A percentile compares a stretch with the other conserved stretches of the same genome.
phyloP scores from a whole-genome alignment of 2,329 filamentous ascomycete species.

The Xylaria multiplex region DNA sequence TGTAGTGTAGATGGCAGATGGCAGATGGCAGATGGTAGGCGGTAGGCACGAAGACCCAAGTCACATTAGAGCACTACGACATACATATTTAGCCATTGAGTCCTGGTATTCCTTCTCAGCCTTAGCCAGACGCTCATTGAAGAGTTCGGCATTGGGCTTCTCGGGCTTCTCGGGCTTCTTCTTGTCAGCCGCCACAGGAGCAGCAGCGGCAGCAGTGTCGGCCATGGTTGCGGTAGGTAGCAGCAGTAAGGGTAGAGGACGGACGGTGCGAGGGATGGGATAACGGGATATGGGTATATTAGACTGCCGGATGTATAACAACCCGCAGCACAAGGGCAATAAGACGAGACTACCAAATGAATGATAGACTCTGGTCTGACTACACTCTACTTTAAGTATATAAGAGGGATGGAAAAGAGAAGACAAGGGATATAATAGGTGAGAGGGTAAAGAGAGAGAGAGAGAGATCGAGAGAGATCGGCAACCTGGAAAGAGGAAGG shows the following conservation, averaged over 20 bases:
- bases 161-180: constrained; percentile 83
- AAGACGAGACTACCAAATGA: constrained; percentile 27
- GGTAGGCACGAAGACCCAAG: background rate
- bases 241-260: background rate
- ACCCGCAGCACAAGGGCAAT: background rate
- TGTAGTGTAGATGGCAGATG: background rate
- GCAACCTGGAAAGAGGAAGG: constrained; percentile 34
- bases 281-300: constrained; percentile 14
- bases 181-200: constrained; percentile 56
- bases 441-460: constrained; percentile 21
- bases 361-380: constrained; percentile 24
- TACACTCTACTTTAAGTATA: constrained; percentile 3
- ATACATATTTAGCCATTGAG: constrained; percentile 69
- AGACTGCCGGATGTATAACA: background rate
- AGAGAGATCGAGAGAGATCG: constrained; percentile 29
- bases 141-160: constrained; percentile 87
- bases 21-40: background rate
- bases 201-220: constrained; percentile 57
- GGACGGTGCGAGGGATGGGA: constrained; percentile 5
- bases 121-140: constrained; percentile 80
- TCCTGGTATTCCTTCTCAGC: constrained; percentile 88
- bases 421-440: constrained; percentile 5
- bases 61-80: constrained; percentile 30
- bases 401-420: constrained; percentile 3
- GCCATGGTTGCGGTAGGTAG: constrained; percentile 55